Conservation (phyloP, 176 grass and related monocot genomes). For the Eremochloa ophiuroides region DNA sequence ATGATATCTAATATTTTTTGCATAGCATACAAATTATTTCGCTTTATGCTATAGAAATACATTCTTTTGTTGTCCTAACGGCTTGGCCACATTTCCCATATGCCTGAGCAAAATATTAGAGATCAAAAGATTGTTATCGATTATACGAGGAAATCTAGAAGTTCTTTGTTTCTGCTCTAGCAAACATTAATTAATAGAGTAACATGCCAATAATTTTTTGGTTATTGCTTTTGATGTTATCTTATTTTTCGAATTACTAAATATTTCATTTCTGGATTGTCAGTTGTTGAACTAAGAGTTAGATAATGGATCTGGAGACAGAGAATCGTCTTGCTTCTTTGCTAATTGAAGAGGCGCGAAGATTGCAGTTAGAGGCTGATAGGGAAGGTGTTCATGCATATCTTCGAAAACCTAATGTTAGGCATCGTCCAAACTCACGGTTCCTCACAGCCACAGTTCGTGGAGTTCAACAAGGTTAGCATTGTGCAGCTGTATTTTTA, state of each 20-base stretch:
- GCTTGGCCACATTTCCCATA: background rate
- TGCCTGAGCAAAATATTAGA: background rate
- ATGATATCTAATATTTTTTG: background rate
- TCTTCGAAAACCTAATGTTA: constrained; percentile 56
- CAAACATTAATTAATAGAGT: background rate
- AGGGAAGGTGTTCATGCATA: constrained; percentile 83
- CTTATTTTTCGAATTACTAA: background rate
- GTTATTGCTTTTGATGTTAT: background rate
- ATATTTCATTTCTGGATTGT: background rate
- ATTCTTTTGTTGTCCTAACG: background rate
- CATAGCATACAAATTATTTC: background rate
- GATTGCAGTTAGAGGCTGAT: constrained; percentile 67
- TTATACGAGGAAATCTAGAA: background rate
- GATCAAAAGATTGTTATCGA: background rate
- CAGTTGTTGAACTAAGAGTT: background rate
- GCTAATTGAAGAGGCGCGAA: constrained; percentile 75
- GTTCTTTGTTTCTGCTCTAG: background rate
- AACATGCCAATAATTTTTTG: background rate
- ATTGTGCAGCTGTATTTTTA: background rate
- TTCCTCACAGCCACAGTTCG: constrained; percentile 90
- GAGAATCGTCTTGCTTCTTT: constrained; percentile 76
- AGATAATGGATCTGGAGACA: constrained; percentile 79
- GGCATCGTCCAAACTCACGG: constrained; percentile 76
- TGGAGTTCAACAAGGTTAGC: constrained; percentile 89
- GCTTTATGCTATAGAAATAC: background rate